A percentile compares a stretch with the other conserved stretches of the same genome.
Evolutionary conservation across 2,329 filamentous ascomycete genomes (phyloP).

Genomic region (Camillea tinctor): DNA sequence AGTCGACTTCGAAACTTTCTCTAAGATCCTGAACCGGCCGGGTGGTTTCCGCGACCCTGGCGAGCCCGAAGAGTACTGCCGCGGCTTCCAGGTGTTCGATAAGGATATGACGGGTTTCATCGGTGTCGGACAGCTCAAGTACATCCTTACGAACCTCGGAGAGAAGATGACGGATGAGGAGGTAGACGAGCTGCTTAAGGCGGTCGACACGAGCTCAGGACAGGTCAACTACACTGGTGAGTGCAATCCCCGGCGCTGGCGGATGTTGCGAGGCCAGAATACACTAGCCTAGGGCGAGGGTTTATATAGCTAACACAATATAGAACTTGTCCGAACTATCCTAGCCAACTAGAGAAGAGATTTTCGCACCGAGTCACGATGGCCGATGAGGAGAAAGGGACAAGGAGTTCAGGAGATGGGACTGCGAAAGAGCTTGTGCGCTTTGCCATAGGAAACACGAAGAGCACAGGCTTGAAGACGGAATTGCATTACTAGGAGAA

Average conservation of each 20-base stretch:
- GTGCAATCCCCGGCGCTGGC: conserved; percentile 25
- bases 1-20: conserved; percentile 99
- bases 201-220: conserved; percentile 90
- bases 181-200: conserved; percentile 98
- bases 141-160: conserved; percentile 94
- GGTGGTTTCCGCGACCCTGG: conserved; percentile 98
- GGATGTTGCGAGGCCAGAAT: not conserved
- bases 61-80: conserved; percentile 97
- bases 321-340: conserved; percentile 82
- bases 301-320: conserved; percentile 8
- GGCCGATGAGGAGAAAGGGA: conserved; percentile 16
- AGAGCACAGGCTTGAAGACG: not conserved
- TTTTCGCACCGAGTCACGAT: conserved; percentile 7
- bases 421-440: not conserved
- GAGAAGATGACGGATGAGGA: conserved; percentile 99
- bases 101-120: conserved; percentile 99
- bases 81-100: conserved; percentile 98
- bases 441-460: not conserved
- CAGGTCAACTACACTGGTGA: conserved; percentile 97
- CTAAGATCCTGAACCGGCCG: conserved; percentile 93
- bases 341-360: conserved; percentile 67
- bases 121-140: conserved; percentile 94
- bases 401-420: conserved; percentile 25
- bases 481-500: not conserved
- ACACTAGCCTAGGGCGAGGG: not conserved